These are phyloP conservation scores for Blastomyces emzantsi DNA, from an alignment of 2,329 filamentous ascomycete genomes.

Conservation along the genomic window DNA sequence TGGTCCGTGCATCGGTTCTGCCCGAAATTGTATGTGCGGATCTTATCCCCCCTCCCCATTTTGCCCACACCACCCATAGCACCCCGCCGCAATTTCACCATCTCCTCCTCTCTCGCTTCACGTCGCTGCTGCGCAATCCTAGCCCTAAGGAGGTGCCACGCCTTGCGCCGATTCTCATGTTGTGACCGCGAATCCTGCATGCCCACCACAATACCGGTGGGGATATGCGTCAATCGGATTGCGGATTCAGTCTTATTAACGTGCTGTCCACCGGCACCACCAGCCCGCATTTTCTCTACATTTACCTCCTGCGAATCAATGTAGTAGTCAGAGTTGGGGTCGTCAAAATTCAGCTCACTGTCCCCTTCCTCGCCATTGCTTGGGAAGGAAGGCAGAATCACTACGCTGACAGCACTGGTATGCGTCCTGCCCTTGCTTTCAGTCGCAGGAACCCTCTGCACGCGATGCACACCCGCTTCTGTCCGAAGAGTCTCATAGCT, in stretches of 20 bases:
- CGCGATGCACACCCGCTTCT: constrained; percentile 90
- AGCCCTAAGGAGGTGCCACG: constrained; percentile 76
- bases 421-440: constrained; percentile 88
- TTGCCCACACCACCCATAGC: constrained; percentile 66
- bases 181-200: constrained; percentile 94
- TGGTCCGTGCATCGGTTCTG: constrained; percentile 84
- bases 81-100: constrained; percentile 63
- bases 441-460: constrained; percentile 86
- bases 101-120: constrained; percentile 75
- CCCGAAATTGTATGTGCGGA: constrained; percentile 78
- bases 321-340: constrained; percentile 87
- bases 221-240: constrained; percentile 81
- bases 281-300: constrained; percentile 80
- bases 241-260: constrained; percentile 98
- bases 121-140: constrained; percentile 70
- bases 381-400: constrained; percentile 81
- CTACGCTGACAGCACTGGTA: constrained; percentile 83
- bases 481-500: constrained; percentile 74
- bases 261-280: constrained; percentile 91
- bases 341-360: constrained; percentile 56
- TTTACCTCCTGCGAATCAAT: constrained; percentile 74
- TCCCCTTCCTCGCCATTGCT: constrained; percentile 39
- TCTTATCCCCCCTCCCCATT: constrained; percentile 87
- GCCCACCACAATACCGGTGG: constrained; percentile 74
- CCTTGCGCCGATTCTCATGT: constrained; percentile 75